Evolutionary conservation across 2,329 filamentous ascomycete genomes (phyloP), one percentile per base, ranked within the genome.

Genomic region (Sporothrix curviconia): DNA sequence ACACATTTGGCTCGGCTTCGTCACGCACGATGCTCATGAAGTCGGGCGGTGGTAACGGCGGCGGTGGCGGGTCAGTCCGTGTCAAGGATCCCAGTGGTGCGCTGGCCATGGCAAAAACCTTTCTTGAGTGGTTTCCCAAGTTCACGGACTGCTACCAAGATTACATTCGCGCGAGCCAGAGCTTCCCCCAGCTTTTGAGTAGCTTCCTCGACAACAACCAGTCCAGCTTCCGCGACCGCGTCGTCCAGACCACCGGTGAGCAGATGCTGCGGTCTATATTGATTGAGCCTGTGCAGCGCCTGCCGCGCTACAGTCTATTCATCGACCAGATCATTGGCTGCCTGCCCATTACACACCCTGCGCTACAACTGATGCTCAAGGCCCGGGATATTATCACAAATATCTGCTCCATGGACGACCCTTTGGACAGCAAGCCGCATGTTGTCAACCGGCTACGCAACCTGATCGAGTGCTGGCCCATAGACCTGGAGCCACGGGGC

Each of bases 301-400:
- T 99, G 54, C 94, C 94, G 25, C 86, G 94, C 25, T 99, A 99
- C 73, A 96, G 90, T 66, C 78, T 99, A 36, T 87, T 97, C 67
- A 97, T 99, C 65, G 94, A 99, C 73, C 92, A 95, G 66, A 96
- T 99, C 67, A 83, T 94, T 49, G 85, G 86, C 63, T 91, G 88
- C 60, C 80, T 97, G 17, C 92, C 92, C 4, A 83, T 92, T 52
- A 85, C 88, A 8, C 92, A 97, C 68, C 89, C 91, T 3, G 92
- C 92, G 0, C 78, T 96, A 55, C 86, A 88, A 63, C 79, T 81
- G 3, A 86, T 99, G 73, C 81, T 96, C 42, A 92, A 90, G 68
- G 92, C 94, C 0, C 82, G 92, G 63, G 94, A 97, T 69, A 89
- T 96, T 55, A 91, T 99, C 63, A 91, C 92, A 19, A 94, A 95